Base-by-base conservation (phyloP, 768 basidiomycete genomes). In the Boletus tylopilopsis region DNA sequence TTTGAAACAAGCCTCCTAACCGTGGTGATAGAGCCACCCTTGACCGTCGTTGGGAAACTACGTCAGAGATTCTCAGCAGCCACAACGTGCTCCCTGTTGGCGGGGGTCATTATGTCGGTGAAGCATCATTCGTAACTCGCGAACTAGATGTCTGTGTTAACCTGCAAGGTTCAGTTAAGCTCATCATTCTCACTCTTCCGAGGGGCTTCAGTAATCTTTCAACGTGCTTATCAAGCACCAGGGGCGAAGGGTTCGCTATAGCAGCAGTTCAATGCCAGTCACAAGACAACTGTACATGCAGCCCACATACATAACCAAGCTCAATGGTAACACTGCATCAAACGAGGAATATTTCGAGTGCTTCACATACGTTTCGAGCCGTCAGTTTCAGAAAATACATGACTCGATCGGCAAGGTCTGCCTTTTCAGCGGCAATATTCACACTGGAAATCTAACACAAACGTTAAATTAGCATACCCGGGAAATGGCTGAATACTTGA, bases 301-400 rank as follows among this genome's bases (percentile, higher is more conserved):
- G n/a, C n/a, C 6, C 10, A 23, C 46, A 37, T 22, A 49, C 50
- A 32, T 51, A 49, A 48, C 46, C 50, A 12, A 37, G 50, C 32
- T 51, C 50, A 18, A 51, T 49, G 3, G 46, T 40, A 32, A 51
- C 2, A 51, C 50, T 5, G 46, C 50, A 42, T 51, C 50, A 12
- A 51, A 52, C 18, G 47, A 49, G 41, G 16, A 52, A n/a, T 19
- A 15, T 24, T 29, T 16, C 34, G 34, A 52, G 51, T n/a, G 40
- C 46, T 32, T 52, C 32, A 19, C 34, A 42, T n/a, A 49, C 5
- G 7, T 49, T 47, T 15, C 10, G 34, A 5, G 15, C 41, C 49
- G 21, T 3, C 29, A 32, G 13, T 11, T 11, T 30, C 18, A 36
- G 13, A 1, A 36, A 11, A 40, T 52, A 49, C 5, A 35, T 38